These are phyloP conservation scores for Aspergillus neotritici DNA, from an alignment of 2,329 filamentous ascomycete genomes.

Conservation along the genomic window DNA sequence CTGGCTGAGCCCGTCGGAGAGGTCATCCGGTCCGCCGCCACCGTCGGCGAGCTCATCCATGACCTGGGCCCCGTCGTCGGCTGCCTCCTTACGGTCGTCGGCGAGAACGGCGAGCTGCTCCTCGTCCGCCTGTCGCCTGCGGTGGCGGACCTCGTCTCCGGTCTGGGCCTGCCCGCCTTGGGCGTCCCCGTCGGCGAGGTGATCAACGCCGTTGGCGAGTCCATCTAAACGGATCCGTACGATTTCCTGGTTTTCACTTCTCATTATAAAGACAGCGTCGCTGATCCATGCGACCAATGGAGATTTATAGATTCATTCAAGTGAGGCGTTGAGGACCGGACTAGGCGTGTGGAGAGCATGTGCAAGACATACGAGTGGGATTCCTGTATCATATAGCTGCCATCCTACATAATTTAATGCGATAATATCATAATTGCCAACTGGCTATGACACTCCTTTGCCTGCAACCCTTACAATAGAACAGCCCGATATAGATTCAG, in stretches of 20 bases:
- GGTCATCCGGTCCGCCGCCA: constrained; percentile 14
- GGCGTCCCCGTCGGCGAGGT: constrained; percentile 23
- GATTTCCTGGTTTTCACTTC: constrained; percentile 5
- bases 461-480: too few species aligned
- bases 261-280: too few species aligned
- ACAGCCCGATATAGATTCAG: too few species aligned
- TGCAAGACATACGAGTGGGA: too few species aligned
- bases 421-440: too few species aligned
- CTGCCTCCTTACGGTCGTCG: constrained; percentile 21
- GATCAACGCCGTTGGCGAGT: constrained; percentile 16
- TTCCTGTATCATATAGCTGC: too few species aligned
- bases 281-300: too few species aligned
- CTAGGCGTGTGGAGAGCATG: too few species aligned
- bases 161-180: constrained; percentile 18
- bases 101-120: constrained; percentile 16
- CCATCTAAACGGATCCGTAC: constrained; percentile 7
- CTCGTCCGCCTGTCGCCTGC: constrained; percentile 20
- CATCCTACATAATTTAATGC: too few species aligned
- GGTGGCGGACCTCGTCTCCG: constrained; percentile 16
- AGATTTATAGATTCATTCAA: too few species aligned
- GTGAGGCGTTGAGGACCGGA: too few species aligned
- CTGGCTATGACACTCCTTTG: too few species aligned
- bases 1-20: constrained; percentile 14
- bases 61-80: constrained; percentile 15
- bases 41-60: constrained; percentile 15